Conservation (phyloP, 2,329 filamentous ascomycete species). For the Monosporascus sp. region DNA sequence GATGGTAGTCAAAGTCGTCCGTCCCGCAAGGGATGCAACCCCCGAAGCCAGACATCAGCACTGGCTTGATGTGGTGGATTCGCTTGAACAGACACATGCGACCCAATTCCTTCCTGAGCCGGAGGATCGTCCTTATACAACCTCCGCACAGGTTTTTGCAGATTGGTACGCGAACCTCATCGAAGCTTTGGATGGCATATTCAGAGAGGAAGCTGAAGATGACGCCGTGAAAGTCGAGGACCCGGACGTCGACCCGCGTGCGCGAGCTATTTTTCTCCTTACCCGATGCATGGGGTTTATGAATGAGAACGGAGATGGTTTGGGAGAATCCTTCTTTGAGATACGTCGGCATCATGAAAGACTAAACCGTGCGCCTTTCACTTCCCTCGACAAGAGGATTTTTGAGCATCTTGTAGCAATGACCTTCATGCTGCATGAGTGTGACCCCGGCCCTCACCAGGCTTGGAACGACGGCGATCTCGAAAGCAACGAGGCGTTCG, state of each 20-base stretch:
- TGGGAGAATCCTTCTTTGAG: background rate
- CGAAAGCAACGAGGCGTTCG: background rate
- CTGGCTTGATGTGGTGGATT: background rate
- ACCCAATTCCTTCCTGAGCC: background rate
- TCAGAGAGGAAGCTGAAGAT: background rate
- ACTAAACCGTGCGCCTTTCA: background rate
- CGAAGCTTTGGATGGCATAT: background rate
- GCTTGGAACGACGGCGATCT: conserved; percentile 1
- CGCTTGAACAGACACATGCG: background rate
- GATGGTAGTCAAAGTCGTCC: background rate
- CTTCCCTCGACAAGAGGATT: background rate
- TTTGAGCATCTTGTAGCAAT: conserved; percentile 1
- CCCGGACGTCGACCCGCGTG: background rate
- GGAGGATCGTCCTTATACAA: background rate
- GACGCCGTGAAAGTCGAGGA: background rate
- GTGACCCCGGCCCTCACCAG: background rate
- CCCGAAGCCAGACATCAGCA: background rate
- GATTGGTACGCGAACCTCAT: background rate
- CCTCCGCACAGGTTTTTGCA: background rate
- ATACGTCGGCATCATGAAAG: background rate
- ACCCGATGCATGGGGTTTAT: background rate
- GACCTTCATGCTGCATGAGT: background rate
- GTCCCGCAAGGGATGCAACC: background rate
- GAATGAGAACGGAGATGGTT: background rate
- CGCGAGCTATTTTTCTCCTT: background rate